phyloP scores from a whole-genome alignment of 495 filamentous ascomycete species.

The Annulohypoxylon moriforme region DNA sequence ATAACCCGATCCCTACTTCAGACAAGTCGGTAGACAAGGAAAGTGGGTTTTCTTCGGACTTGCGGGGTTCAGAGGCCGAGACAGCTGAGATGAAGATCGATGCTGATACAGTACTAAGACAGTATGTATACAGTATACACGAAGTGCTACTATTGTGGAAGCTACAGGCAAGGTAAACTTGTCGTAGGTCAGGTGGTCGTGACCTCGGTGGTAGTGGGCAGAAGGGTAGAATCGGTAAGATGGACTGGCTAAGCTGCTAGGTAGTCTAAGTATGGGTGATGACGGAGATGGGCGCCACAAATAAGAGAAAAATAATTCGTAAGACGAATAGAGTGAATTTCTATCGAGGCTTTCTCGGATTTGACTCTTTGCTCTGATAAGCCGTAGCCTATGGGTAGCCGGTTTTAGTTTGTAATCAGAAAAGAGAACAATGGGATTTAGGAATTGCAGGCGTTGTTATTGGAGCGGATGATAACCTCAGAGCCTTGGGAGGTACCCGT shows the following conservation, averaged over 20 bases:
- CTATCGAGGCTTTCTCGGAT: constrained; percentile 31
- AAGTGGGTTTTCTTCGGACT: constrained; percentile 42
- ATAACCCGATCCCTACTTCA: constrained; percentile 35
- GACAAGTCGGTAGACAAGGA: constrained; percentile 27
- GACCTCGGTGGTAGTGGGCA: neutral
- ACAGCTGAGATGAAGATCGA: constrained; percentile 27
- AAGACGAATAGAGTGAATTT: constrained; percentile 7
- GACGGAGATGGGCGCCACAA: constrained; percentile 10
- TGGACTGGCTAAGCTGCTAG: neutral
- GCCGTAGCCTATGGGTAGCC: constrained; percentile 33
- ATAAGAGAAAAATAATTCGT: constrained; percentile 16
- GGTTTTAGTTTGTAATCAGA: constrained; percentile 41
- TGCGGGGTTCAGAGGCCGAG: constrained; percentile 42
- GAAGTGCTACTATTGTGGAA: constrained; percentile 6
- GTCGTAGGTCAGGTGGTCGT: neutral
- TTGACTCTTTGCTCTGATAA: constrained; percentile 34
- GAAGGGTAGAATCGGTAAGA: neutral
- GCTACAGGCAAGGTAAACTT: constrained; percentile 1
- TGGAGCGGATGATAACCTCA: constrained; percentile 39
- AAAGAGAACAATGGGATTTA: constrained; percentile 25
- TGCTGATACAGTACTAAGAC: constrained; percentile 26
- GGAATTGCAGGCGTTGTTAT: constrained; percentile 16
- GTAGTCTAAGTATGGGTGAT: constrained; percentile 15
- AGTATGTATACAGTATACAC: constrained; percentile 21
- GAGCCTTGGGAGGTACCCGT: neutral